Percentiles rank a stretch among this genome's conserved stretches.
These are phyloP conservation scores for Beauveria sp. DNA, from an alignment of 2,329 filamentous ascomycete species.

Conservation along the genomic window DNA sequence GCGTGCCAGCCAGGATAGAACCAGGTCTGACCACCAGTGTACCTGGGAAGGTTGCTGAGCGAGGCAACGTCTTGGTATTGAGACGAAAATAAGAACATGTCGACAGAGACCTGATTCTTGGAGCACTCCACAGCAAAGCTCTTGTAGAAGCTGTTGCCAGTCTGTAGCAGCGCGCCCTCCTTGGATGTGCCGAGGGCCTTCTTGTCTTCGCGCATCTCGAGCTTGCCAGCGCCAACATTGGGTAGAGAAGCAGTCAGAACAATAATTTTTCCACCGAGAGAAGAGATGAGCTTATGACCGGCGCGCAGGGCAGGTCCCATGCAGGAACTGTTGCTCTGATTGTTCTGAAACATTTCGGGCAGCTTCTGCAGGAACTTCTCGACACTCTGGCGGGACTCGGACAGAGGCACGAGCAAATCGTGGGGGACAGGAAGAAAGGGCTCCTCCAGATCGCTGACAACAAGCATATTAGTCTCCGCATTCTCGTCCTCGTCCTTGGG, in stretches of 20 bases:
- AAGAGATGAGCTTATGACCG: slow-evolving; percentile 91
- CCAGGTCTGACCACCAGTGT: slow-evolving; percentile 95
- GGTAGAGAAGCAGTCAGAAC: slow-evolving; percentile 86
- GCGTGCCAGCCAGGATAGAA: slow-evolving; percentile 99
- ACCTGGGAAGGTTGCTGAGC: slow-evolving; percentile 87
- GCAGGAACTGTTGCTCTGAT: slow-evolving; percentile 79
- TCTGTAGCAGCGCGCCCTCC: slow-evolving; percentile 80
- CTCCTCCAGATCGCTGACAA: slow-evolving; percentile 91
- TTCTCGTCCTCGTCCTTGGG: slow-evolving; percentile 81
- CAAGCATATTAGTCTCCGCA: slow-evolving; percentile 81
- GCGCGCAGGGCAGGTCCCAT: slow-evolving; percentile 91
- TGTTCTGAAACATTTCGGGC: slow-evolving; percentile 94
- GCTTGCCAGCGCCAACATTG: slow-evolving; percentile 80
- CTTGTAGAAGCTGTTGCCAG: slow-evolving; percentile 95
- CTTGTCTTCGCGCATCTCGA: slow-evolving; percentile 93
- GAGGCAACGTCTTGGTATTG: slow-evolving; percentile 97
- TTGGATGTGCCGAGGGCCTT: slow-evolving; percentile 91
- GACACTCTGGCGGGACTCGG: slow-evolving; percentile 83
- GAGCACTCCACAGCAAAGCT: slow-evolving; percentile 98
- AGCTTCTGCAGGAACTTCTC: slow-evolving; percentile 86
- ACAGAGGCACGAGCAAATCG: slow-evolving; percentile 82
- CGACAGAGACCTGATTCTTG: slow-evolving; percentile 96
- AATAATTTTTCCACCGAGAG: slow-evolving; percentile 89
- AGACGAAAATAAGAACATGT: slow-evolving; percentile 95
- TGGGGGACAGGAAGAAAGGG: slow-evolving; percentile 92